phyloP scores from a whole-genome alignment of 1,284 basidiomycete genomes.

The Bondarzewia mesenterica region DNA sequence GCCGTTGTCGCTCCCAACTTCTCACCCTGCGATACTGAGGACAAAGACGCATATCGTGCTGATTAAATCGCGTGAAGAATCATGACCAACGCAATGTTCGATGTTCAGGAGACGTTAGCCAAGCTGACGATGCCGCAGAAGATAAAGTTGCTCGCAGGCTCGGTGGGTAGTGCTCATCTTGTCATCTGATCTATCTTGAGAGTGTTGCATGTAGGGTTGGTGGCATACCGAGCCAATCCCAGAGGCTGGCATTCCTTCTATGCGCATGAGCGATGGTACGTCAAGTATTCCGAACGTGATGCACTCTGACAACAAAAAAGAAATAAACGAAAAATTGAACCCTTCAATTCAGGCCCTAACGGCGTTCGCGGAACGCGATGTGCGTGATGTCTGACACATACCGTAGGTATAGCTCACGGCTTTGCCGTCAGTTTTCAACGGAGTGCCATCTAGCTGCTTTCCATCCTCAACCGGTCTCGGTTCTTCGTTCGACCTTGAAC shows the following conservation, averaged over 20 bases:
- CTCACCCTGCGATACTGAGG: neutral
- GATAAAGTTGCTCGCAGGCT: constrained; percentile 34
- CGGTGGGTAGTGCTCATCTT: constrained; percentile 19
- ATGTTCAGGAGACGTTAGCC: constrained; percentile 29
- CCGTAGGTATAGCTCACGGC: neutral
- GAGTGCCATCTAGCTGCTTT: constrained; percentile 39
- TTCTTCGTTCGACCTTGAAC: constrained; percentile 40
- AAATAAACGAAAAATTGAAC: too few species aligned
- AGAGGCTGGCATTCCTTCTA: constrained; percentile 34
- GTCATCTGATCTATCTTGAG: neutral
- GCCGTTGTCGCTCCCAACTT: too few species aligned
- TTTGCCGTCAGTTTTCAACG: constrained; percentile 34
- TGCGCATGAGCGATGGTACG: constrained; percentile 36
- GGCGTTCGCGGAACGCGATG: constrained; percentile 43
- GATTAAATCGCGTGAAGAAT: neutral
- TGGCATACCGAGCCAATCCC: constrained; percentile 42
- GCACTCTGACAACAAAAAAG: too few species aligned
- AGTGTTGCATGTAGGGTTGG: constrained; percentile 40
- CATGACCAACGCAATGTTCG: constrained; percentile 18
- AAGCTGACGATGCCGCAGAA: constrained; percentile 32
- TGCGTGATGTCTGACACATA: constrained; percentile 15
- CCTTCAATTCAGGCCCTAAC: constrained; percentile 30
- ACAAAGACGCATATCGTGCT: neutral
- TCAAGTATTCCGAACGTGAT: too few species aligned
- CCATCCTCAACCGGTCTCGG: constrained; percentile 41